Evolutionary conservation across 768 basidiomycete species (phyloP).

Genomic region (Tylopilus sp.): DNA sequence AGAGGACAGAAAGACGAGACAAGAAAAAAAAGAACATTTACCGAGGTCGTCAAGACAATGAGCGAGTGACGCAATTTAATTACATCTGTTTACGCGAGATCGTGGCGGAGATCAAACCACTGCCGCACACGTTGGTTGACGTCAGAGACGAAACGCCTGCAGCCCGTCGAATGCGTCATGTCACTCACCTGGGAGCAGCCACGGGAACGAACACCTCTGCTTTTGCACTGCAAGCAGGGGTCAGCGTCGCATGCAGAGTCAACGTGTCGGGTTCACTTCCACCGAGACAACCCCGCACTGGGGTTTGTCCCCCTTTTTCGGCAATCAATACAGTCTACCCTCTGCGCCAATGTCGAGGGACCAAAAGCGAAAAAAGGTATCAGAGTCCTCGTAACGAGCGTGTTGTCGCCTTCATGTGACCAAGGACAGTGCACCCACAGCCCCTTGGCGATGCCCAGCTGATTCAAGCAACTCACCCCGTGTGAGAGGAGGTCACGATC

Average conservation of each 20-base stretch:
- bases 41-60: constrained; percentile 33
- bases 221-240: constrained; percentile 43
- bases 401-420: constrained; percentile 6
- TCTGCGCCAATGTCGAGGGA: neutral
- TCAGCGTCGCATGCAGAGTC: constrained; percentile 13
- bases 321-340: constrained; percentile 6
- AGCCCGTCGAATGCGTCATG: constrained; percentile 20
- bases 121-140: constrained; percentile 27
- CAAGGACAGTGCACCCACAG: constrained; percentile 7
- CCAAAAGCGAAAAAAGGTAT: neutral
- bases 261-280: constrained; percentile 15
- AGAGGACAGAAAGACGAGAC: neutral
- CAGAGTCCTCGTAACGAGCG: constrained; percentile 11
- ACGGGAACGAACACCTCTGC: constrained; percentile 89
- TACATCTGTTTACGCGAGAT: constrained; percentile 43
- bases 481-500: constrained; percentile 1
- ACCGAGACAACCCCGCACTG: constrained; percentile 9
- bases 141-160: constrained; percentile 17
- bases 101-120: constrained; percentile 62
- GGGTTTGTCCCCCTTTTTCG: constrained; percentile 12
- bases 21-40: neutral
- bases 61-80: constrained; percentile 28
- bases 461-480: neutral
- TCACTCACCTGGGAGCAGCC: constrained; percentile 74
- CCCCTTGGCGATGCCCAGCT: constrained; percentile 1